These are phyloP conservation scores for Sugiyamaella novakii DNA, from an alignment of 1,139 yeast genomes.

Conservation along the genomic window DNA sequence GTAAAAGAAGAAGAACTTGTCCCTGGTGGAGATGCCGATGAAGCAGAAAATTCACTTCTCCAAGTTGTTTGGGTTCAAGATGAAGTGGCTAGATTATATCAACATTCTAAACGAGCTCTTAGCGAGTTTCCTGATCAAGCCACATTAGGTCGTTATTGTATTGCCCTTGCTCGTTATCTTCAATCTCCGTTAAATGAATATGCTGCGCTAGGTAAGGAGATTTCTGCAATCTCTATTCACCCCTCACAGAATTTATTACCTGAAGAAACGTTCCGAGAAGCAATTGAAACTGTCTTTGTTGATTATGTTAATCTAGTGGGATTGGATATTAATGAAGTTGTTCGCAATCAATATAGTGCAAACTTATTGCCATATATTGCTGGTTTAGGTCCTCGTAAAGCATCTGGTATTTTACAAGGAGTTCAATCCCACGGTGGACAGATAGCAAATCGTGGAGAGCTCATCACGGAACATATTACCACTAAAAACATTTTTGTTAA, in stretches of 20 bases:
- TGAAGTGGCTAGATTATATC: conserved; percentile 89
- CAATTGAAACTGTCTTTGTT: conserved; percentile 80
- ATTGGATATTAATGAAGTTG: conserved; percentile 88
- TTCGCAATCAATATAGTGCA: conserved; percentile 71
- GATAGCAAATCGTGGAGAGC: conserved; percentile 68
- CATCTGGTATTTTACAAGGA: conserved; percentile 80
- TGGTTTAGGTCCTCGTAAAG: conserved; percentile 95
- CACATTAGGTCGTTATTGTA: conserved; percentile 77
- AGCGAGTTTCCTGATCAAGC: conserved; percentile 88
- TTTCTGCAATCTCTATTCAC: conserved; percentile 70
- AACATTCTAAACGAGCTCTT: conserved; percentile 73
- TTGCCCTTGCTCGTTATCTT: conserved; percentile 85
- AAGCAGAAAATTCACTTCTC: conserved; percentile 35
- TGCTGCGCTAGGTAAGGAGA: conserved; percentile 73
- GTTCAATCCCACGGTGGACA: conserved; percentile 74
- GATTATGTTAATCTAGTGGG: conserved; percentile 92
- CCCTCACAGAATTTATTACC: conserved; percentile 74
- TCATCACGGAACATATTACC: conserved; percentile 77
- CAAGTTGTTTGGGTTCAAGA: conserved; percentile 83
- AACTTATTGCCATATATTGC: conserved; percentile 73
- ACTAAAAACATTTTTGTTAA: conserved; percentile 83
- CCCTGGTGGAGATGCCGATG: conserved; percentile 54
- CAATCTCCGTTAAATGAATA: conserved; percentile 92
- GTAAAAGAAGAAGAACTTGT: conserved; percentile 56
- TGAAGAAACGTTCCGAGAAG: conserved; percentile 61